phyloP scores from a whole-genome alignment of 306 rosid genomes.

The Lathyrus sativus region DNA sequence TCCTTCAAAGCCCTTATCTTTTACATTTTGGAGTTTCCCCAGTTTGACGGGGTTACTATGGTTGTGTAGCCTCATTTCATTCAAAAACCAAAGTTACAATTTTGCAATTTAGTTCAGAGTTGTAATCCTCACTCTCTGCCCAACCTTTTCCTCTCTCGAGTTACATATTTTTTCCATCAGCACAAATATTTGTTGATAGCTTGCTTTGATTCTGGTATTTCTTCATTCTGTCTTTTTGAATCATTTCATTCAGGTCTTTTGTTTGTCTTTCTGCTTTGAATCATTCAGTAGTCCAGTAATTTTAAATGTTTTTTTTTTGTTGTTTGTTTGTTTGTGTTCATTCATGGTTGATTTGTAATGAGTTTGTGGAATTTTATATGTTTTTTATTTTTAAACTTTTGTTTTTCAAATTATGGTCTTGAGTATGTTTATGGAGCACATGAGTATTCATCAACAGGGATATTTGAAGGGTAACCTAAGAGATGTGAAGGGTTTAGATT shows the following conservation, averaged over 20 bases:
- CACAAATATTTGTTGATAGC: not conserved
- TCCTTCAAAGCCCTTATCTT: not conserved
- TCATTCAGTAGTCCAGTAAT: not conserved
- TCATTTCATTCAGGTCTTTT: not conserved
- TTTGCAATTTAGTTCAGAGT: not conserved
- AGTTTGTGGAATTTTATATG: too few relatives aligned
- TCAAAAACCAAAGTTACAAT: not conserved
- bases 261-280: not conserved
- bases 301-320: not conserved
- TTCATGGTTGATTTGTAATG: not conserved
- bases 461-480: slow-evolving; percentile 83
- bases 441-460: slow-evolving; percentile 70
- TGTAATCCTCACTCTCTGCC: not conserved
- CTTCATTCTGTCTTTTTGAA: not conserved
- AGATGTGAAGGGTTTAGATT: slow-evolving; percentile 74
- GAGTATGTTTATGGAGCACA: slow-evolving; percentile 94
- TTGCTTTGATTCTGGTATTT: slow-evolving; percentile 1
- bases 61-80: not conserved
- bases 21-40: not conserved
- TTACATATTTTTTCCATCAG: not conserved
- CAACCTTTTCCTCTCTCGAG: not conserved
- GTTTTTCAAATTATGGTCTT: slow-evolving; percentile 55
- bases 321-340: not conserved
- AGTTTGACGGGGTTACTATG: not conserved
- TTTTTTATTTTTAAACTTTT: not conserved